Percentiles rank a stretch among this genome's conserved stretches.
These are phyloP conservation scores for Pleurotus cornucopiae DNA, from an alignment of 768 basidiomycete genomes.

Conservation along the genomic window DNA sequence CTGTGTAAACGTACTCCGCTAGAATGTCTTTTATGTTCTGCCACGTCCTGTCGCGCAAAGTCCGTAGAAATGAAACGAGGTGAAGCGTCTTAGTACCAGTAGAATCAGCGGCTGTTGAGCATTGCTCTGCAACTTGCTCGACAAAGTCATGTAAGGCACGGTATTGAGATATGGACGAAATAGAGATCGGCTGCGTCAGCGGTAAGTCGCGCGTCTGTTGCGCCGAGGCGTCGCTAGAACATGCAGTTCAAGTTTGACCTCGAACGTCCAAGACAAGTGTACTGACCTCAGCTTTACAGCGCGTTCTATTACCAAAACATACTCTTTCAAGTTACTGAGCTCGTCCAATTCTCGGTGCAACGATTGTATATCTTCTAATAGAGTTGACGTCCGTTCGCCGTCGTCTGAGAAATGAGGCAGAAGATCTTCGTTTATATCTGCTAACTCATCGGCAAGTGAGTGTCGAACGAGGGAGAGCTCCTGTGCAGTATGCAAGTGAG, in stretches of 20 bases:
- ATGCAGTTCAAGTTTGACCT: conserved; percentile 8
- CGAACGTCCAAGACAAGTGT: background rate
- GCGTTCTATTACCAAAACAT: conserved; percentile 71
- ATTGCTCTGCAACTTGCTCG: conserved; percentile 37
- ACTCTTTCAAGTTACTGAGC: conserved; percentile 69
- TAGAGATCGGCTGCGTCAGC: conserved; percentile 34
- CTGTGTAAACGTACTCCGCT: conserved; percentile 28
- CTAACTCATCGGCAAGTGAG: conserved; percentile 72
- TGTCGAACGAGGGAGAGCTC: conserved; percentile 75
- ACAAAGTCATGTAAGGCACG: conserved; percentile 61
- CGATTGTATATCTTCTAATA: conserved; percentile 80
- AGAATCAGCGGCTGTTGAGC: conserved; percentile 40
- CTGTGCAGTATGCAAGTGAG: conserved; percentile 60
- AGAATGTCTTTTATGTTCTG: conserved; percentile 62
- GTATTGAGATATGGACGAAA: conserved; percentile 51
- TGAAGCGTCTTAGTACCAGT: conserved; percentile 49
- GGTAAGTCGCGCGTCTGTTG: conserved; percentile 41
- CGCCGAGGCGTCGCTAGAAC: conserved; percentile 52
- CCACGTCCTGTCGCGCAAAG: conserved; percentile 74
- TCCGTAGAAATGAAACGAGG: conserved; percentile 57
- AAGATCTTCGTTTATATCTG: conserved; percentile 61
- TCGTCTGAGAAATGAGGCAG: conserved; percentile 50
- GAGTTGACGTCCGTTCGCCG: conserved; percentile 47
- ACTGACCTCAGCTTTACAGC: conserved; percentile 69
- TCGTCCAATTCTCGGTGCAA: conserved; percentile 76